Evolutionary conservation across 306 rosid species (phyloP), one percentile per base, ranked within the genome.

Genomic region (Boehmeria nivea): DNA sequence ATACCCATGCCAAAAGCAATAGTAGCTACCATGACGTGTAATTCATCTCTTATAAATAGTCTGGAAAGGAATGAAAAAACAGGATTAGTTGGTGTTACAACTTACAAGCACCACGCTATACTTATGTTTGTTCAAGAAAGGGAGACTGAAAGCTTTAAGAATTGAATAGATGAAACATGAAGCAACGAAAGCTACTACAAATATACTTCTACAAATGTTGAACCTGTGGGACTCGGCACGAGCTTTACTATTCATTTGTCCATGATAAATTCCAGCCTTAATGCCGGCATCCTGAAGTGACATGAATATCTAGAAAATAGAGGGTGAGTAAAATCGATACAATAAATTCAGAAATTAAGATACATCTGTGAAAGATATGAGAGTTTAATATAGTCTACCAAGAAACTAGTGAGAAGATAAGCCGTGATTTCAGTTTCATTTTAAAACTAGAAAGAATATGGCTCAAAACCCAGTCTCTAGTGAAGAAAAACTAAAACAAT

Each of bases 1-100:
- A 89, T 89, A 51, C 97, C 97, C 95, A 89, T 89, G 45, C 97
- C 97, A 81, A 89, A 89, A 64, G 97, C 95, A 59, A 89, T 55
- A 43, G 97, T 89, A 22, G 97, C 97, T 67, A 89, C 95, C 97
- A 89, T 89, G 62, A 89, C 68, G 62, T 79, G 80, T 42, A 81
- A 52, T 77, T 85, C 95, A 57, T 89, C 97, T 65, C 83, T 79
- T 43, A 85, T 79, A 71, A 89, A 89, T 65, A 83, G 70, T 73
- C 97, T 85, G 81, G 65, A 58, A 51, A 65, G 44, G 21, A 69
- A 60, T 39, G 15, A 42, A 59, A 34, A 61, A 63, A 37, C 22
- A 27, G 61, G 62, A 28, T 59, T 24, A 37, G 36, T 10, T 31
- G 36, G 36, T 31, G 36, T 31, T 31, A 31, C n/a, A 31, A 31